Percentiles rank a stretch among this genome's conserved stretches.
These are phyloP conservation scores for Cocos nucifera DNA, from an alignment of 176 grass and related monocot species.

Conservation along the genomic window DNA sequence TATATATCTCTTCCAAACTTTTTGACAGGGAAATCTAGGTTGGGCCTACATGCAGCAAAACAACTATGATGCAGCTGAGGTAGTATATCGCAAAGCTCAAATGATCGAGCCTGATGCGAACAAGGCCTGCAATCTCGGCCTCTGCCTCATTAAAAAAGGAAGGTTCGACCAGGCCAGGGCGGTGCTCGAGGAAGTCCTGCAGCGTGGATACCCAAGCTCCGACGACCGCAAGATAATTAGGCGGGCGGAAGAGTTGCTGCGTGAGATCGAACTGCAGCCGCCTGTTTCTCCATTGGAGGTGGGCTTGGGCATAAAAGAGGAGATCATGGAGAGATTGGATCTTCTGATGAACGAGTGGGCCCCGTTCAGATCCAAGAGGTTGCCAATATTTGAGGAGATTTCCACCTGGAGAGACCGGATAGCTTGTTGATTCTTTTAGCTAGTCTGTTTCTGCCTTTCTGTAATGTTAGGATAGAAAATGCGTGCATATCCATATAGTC, in stretches of 20 bases:
- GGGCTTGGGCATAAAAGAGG: constrained; percentile 31
- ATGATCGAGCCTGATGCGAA: constrained; percentile 72
- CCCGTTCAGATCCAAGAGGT: constrained; percentile 55
- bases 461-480: neutral
- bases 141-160: constrained; percentile 66
- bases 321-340: constrained; percentile 64
- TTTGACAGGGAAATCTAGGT: constrained; percentile 76
- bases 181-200: constrained; percentile 34
- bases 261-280: constrained; percentile 20
- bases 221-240: constrained; percentile 43
- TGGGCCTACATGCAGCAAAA: constrained; percentile 95
- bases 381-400: constrained; percentile 97
- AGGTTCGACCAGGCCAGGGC: constrained; percentile 34
- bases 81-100: constrained; percentile 70
- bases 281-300: constrained; percentile 16
- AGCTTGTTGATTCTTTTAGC: constrained; percentile 44
- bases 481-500: no score
- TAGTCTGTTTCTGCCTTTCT: neutral
- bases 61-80: constrained; percentile 56
- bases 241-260: constrained; percentile 53
- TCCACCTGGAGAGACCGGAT: constrained; percentile 64
- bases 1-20: no score
- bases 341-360: constrained; percentile 56
- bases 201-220: constrained; percentile 24
- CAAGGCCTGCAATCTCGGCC: constrained; percentile 73